Evolutionary conservation across 2,329 filamentous ascomycete species (phyloP).

Genomic region (Fusarium vanettenii): DNA sequence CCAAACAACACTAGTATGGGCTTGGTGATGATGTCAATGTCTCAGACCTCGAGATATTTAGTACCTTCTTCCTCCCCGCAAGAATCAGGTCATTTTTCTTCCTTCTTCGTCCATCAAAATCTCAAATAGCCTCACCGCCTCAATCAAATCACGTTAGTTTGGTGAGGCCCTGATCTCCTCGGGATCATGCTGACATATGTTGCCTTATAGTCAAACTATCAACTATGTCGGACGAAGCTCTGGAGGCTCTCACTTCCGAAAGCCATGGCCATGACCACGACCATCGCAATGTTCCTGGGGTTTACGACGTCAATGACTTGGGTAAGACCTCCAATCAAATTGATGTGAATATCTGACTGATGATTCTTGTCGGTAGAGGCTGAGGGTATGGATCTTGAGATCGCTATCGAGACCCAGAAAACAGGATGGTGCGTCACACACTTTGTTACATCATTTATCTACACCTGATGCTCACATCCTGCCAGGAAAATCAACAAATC

Average conservation of each 20-base stretch:
- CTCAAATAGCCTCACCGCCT: background rate
- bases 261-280: background rate
- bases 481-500: background rate
- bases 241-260: background rate
- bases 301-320: background rate
- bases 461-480: background rate
- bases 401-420: background rate
- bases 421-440: background rate
- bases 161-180: background rate
- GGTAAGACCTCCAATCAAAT: background rate
- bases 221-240: background rate
- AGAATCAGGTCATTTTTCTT: background rate
- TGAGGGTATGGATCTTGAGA: background rate
- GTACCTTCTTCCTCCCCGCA: background rate
- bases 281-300: background rate
- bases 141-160: background rate
- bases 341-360: background rate
- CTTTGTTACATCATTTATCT: background rate
- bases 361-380: background rate
- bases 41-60: background rate
- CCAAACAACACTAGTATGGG: background rate
- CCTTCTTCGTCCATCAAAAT: background rate
- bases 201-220: background rate
- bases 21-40: background rate
- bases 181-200: background rate